Evolutionary conservation across 106 monocot genomes (phyloP), one percentile per base, ranked within the genome.

Genomic region (Dendrobium catenatum): DNA sequence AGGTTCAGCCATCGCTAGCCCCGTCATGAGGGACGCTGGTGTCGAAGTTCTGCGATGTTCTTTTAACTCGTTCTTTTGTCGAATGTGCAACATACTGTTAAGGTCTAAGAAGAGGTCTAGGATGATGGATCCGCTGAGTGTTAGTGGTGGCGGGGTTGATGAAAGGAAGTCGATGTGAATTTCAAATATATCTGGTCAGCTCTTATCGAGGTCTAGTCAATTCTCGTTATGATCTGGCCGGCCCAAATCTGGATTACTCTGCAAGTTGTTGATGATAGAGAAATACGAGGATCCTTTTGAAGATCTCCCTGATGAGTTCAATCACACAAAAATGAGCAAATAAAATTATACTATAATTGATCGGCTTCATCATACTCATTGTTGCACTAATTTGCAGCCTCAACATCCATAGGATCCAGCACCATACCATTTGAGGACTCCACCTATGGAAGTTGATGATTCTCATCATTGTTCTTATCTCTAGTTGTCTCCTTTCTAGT

Each of bases 221-320:
- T 24, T 76, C 2, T 26, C 47, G 1, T 29, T 37, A 26, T 42
- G 87, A 51, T 80, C 78, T 51, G 19, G 81, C 33, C 31, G 16
- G 26, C 16, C 18, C 20, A 82, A 26, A 26, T 80, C 86, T 46
- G 86, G 84, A 20, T 4, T 81, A 4, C 72, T 86, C 15, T 29
- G 75, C 29, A 80, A 78, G 24, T 4, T 56, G 3, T 9, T 26
- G 22, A 24, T n/a, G 5, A 54, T 54, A 67, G 90, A 95, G n/a
- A 91, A 93, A 5, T 93, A 95, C 22, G 95, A 95, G 9, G 95
- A 95, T 67, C 88, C 86, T 0, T 89, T 93, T 83, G 91, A 91
- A 22, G 94, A 92, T 64, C 29, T 95, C 9, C 90, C 92, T 1
- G 87, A 85, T 9, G 86, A 85, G 5, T 80, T 79, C 82, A 81